Evolutionary conservation across 1,139 yeast genomes (phyloP).

Genomic region (Candida albicans): DNA sequence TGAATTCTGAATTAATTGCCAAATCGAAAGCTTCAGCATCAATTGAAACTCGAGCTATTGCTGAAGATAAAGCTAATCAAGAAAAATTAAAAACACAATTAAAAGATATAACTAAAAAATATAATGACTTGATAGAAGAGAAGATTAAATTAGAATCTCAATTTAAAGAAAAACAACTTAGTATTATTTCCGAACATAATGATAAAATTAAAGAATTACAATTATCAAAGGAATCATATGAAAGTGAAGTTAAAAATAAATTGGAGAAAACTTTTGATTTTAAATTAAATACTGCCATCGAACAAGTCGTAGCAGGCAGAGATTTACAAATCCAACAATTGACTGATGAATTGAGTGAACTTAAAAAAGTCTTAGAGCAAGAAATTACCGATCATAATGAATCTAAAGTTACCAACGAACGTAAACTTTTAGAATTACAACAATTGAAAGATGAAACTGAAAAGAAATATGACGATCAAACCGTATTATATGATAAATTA

Average conservation of each 20-base stretch:
- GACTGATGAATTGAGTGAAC: constrained; percentile 9
- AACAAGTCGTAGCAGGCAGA: constrained; percentile 27
- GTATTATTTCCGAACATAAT: constrained; percentile 1
- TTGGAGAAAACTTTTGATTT: constrained; percentile 26
- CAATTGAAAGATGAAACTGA: constrained; percentile 6
- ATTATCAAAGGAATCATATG: neutral
- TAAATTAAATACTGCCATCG: constrained; percentile 31
- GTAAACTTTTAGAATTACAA: constrained; percentile 10
- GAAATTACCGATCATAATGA: constrained; percentile 4
- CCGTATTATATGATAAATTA: constrained; percentile 3
- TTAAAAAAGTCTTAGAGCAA: constrained; percentile 7
- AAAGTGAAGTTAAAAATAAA: constrained; percentile 4
- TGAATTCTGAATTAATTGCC: neutral
- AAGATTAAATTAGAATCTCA: constrained; percentile 3
- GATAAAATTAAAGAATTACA: constrained; percentile 1
- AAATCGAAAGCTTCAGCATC: neutral
- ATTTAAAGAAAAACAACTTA: neutral
- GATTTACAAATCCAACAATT: constrained; percentile 23
- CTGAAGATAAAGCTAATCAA: no score
- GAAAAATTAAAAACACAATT: no score
- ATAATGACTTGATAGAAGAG: constrained; percentile 3
- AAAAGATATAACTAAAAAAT: neutral
- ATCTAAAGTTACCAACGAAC: constrained; percentile 10
- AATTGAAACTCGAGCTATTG: neutral
- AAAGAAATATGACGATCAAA: constrained; percentile 5